These are phyloP conservation scores for Neonothopanus nambi DNA, from an alignment of 1,284 basidiomycete species.

Conservation along the genomic window DNA sequence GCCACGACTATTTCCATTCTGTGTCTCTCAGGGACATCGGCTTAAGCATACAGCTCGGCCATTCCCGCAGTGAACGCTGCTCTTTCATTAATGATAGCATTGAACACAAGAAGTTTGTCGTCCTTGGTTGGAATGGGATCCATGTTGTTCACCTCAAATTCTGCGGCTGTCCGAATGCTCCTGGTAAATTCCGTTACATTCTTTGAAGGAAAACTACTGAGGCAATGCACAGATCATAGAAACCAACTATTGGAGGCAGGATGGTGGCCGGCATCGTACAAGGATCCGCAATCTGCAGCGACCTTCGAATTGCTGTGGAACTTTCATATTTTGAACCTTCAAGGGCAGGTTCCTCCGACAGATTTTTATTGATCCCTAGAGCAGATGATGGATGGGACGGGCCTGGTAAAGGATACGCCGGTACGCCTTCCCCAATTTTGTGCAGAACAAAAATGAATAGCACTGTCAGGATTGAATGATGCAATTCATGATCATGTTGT, in stretches of 20 bases:
- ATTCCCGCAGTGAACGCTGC: constrained; percentile 4
- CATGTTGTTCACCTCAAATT: constrained; percentile 8
- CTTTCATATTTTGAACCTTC: constrained; percentile 19
- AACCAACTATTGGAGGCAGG: constrained; percentile 1
- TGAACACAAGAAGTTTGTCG: constrained; percentile 4
- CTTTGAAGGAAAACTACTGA: too few relatives aligned
- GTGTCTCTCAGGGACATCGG: neutral
- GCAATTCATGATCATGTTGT: constrained; percentile 10
- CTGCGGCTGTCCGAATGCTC: constrained; percentile 5
- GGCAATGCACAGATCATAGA: neutral
- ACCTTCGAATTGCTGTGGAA: constrained; percentile 14
- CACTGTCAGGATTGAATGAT: neutral
- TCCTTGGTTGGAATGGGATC: constrained; percentile 10
- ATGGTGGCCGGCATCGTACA: constrained; percentile 6
- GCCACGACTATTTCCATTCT: neutral
- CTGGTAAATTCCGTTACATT: too few relatives aligned
- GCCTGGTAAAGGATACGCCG: neutral
- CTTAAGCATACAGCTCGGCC: constrained; percentile 11
- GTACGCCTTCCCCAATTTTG: neutral
- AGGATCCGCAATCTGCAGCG: constrained; percentile 9
- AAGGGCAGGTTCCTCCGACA: constrained; percentile 4
- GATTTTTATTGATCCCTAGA: constrained; percentile 20
- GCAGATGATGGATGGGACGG: constrained; percentile 6
- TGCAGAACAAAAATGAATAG: neutral
- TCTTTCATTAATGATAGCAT: neutral